These are phyloP conservation scores for Umbelopsis isabellina DNA, from an alignment of 192 early-diverging fungal genomes.

Conservation along the genomic window DNA sequence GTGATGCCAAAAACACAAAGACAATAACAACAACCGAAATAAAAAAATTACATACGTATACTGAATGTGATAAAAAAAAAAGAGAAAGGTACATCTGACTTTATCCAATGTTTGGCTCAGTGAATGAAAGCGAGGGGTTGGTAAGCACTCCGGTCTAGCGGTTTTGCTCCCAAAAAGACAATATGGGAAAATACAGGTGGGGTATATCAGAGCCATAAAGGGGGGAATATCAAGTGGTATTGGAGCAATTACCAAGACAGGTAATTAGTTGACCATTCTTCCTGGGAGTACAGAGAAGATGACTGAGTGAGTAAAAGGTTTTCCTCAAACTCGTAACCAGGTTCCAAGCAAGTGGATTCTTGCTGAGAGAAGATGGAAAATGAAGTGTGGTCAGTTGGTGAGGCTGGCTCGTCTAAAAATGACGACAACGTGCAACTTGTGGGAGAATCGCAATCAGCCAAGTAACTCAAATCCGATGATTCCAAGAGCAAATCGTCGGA, in stretches of 20 bases:
- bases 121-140: too few species aligned
- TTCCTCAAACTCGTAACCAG: constrained; percentile 1
- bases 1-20: too few species aligned
- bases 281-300: constrained; percentile 4
- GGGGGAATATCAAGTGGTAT: neutral
- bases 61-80: too few species aligned
- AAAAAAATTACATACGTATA: too few species aligned
- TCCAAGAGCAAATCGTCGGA: neutral
- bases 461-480: neutral
- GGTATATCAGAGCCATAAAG: neutral
- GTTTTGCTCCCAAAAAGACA: too few species aligned
- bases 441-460: constrained; percentile 10
- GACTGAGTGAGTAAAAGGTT: constrained; percentile 8
- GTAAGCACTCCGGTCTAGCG: too few species aligned
- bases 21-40: too few species aligned
- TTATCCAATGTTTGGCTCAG: too few species aligned
- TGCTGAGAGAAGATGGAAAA: neutral
- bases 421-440: constrained; percentile 7
- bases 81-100: too few species aligned
- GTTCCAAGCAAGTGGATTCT: neutral
- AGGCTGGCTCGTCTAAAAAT: constrained; percentile 11
- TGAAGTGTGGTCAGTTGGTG: neutral
- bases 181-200: neutral
- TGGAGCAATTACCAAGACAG: neutral
- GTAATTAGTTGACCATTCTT: constrained; percentile 13